Base-by-base conservation (phyloP, 2,329 filamentous ascomycete species). In the Claviceps sp. region DNA sequence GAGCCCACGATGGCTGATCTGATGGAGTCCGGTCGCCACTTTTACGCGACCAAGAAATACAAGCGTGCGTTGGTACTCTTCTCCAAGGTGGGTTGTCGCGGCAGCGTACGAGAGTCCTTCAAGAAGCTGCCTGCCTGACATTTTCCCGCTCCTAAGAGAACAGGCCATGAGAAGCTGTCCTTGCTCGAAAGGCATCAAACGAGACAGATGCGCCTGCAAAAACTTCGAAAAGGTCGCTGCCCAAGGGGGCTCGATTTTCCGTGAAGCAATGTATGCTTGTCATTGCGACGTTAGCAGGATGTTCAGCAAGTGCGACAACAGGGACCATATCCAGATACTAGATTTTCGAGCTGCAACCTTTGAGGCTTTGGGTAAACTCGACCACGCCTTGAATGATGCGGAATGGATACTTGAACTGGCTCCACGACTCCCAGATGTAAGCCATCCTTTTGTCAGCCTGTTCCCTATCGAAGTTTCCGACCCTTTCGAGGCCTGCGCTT, bases 331-430 rank as follows among this genome's bases (percentile, higher is more conserved):
- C 42, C 64, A 67, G 52, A 69, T 69, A 2, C 59, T 72, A 9
- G 69, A 71, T 57, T 69, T 70, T 51, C 62, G 70, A 3, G 67
- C 68, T 18, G 69, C 68, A 2, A 67, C 67, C 0, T 70, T 70
- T 51, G 68, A 71, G 52, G 63, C 63, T 26, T 58, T 72, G 42
- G 58, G 60, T 6, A 64, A 70, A 51, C 59, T 71, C 2, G 64
- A 62, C 5, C 64, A 66, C 24, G 70, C 70, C 13, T 62, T 59
- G 53, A 62, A 56, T 38, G 70, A 72, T 52, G 70, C 70, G 8
- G 67, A 69, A 57, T 72, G 70, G 68, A 65, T 72, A 20, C 55
- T 72, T n/a, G 68, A 72, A 52, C 62, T 72, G 44, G 67, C 70
- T 5, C 70, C 70, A 20, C 60, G 63, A 38, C 58, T 66, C 1